Percentiles rank a stretch among this genome's conserved stretches.
These are phyloP conservation scores for Setaria viridis DNA, from an alignment of 202 grass and related monocot species.

Conservation along the genomic window DNA sequence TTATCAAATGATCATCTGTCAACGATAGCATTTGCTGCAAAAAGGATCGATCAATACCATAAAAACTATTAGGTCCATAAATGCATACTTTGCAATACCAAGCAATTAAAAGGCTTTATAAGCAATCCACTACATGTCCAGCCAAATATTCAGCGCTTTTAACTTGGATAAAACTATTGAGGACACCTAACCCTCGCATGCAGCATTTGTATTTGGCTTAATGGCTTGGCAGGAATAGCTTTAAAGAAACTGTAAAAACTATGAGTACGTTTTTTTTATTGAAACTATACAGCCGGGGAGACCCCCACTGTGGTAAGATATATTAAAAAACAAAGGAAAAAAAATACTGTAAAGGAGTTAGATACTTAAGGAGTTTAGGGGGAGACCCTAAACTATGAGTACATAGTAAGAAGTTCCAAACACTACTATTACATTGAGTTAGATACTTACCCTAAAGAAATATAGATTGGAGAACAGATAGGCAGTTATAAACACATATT, in stretches of 20 bases:
- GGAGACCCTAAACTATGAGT: too few relatives aligned
- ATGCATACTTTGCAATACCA: background rate
- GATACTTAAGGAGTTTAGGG: too few relatives aligned
- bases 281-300: too few relatives aligned
- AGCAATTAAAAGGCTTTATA: background rate
- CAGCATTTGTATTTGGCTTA: background rate
- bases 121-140: background rate
- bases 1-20: background rate
- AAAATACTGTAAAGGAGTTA: too few relatives aligned
- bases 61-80: slow-evolving; percentile 5
- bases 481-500: background rate
- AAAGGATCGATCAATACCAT: background rate
- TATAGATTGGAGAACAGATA: background rate
- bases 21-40: background rate
- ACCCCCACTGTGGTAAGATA: too few relatives aligned
- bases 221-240: background rate
- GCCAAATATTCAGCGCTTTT: background rate
- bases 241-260: background rate
- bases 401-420: background rate
- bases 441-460: slow-evolving; percentile 5
- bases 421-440: background rate
- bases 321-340: too few relatives aligned
- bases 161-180: background rate
- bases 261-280: background rate
- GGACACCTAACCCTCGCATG: background rate